These are phyloP conservation scores for Lachnellula occidentalis DNA, from an alignment of 2,329 filamentous ascomycete genomes.

Conservation along the genomic window DNA sequence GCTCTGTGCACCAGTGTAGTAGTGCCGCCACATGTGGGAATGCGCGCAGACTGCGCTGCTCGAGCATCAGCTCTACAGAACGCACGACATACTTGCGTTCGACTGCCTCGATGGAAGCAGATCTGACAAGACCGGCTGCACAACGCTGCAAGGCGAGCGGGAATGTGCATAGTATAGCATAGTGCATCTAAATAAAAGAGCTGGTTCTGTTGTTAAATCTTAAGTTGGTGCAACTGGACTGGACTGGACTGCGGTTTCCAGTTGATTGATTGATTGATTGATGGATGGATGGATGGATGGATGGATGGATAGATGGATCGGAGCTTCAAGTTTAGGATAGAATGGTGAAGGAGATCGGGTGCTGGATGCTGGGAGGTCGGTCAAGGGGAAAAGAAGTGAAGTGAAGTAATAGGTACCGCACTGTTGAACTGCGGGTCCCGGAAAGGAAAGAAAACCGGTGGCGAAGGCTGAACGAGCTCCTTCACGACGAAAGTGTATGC, in stretches of 20 bases:
- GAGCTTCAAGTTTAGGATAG: background rate
- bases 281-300: too few relatives aligned
- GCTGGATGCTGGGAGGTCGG: background rate
- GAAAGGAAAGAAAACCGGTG: background rate
- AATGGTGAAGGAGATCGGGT: background rate
- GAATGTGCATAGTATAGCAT: constrained; percentile 16
- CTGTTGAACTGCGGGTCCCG: background rate
- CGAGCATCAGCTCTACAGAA: constrained; percentile 15
- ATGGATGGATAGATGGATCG: background rate
- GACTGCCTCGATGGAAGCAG: constrained; percentile 21
- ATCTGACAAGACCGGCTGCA: constrained; percentile 26
- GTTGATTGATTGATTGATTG: too few relatives aligned
- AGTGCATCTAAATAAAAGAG: constrained; percentile 5
- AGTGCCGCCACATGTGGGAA: background rate
- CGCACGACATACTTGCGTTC: constrained; percentile 25
- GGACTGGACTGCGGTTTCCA: too few relatives aligned
- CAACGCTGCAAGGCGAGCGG: constrained; percentile 21
- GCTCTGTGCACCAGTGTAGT: background rate
- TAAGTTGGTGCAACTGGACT: background rate
- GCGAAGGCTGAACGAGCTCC: constrained; percentile 5
- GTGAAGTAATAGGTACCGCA: background rate
- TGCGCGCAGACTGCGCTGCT: constrained; percentile 12
- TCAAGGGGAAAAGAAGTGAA: background rate
- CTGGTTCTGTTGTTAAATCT: constrained; percentile 6
- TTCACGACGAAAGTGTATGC: background rate